Evolutionary conservation across 495 filamentous ascomycete species (phyloP), one percentile per base, ranked within the genome.

Genomic region (Talaromyces wortmannii): DNA sequence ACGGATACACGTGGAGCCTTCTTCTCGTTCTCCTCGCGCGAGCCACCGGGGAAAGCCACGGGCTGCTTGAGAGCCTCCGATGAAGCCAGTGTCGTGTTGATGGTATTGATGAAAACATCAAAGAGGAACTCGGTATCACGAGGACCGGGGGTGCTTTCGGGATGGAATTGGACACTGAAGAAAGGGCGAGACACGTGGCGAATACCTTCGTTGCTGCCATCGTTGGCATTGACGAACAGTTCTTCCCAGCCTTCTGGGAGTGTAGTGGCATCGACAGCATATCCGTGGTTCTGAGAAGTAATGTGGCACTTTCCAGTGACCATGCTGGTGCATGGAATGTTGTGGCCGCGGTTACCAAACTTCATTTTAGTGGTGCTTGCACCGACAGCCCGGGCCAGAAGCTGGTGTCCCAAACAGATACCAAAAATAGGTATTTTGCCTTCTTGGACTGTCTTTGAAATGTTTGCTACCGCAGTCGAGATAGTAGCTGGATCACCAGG

Each of bases 131-230:
- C 94, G 42, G 94, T 97, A 62, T 98, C 94, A n/a, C 89, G 83
- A 31, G 94, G 94, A 17, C 94, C 94, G 8, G 94, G 94, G 11
- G 90, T 91, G 74, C 91, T 95, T 71, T 98, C 94, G 0, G 94
- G 94, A 63, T 98, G 94, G 77, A 98, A 98, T 69, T 98, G 94
- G 17, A 97, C 94, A 75, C 91, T 96, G 80, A 98, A 98, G 77
- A 89, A 95, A 15, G 94, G 94, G 50, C 83, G 86, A 68, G 75
- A 80, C 45, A 80, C 75, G 67, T 98, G 91, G 65, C 90, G 85
- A 59, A 98, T 95, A 72, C 94, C 94, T 71, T 97, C 94, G 68
- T 97, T 97, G 67, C 90, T 96, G 59, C 88, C 89, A 66, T 98
- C 94, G 66, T 98, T 98, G 66, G 94, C 94, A 64, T 98, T 98